phyloP scores from a whole-genome alignment of 176 grass and related monocot species.

The Raddia distichophylla region DNA sequence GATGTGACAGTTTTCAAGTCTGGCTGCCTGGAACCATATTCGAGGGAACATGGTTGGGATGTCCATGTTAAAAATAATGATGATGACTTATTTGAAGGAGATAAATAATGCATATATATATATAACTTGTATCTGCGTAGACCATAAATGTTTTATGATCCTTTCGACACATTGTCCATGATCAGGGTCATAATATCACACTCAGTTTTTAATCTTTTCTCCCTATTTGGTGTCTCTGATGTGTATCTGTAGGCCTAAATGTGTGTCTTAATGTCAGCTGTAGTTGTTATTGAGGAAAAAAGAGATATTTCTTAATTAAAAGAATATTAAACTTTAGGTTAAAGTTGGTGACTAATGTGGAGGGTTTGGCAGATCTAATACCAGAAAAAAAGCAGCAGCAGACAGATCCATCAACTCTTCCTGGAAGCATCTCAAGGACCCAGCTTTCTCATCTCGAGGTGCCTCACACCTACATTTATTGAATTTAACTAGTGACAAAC shows the following conservation, averaged over 20 bases:
- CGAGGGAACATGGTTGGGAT: constrained; percentile 18
- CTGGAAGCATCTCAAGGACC: constrained; percentile 57
- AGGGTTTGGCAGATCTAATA: constrained; percentile 27
- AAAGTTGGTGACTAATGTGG: neutral
- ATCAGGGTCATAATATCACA: constrained; percentile 50
- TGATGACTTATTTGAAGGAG: neutral
- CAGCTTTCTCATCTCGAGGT: constrained; percentile 75
- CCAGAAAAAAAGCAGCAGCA: constrained; percentile 85
- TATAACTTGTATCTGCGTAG: too few species aligned
- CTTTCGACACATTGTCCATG: constrained; percentile 69
- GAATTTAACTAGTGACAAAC: constrained; percentile 30
- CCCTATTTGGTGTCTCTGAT: constrained; percentile 41
- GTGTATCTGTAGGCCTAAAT: constrained; percentile 69
- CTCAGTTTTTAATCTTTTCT: constrained; percentile 79
- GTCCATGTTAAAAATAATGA: constrained; percentile 14
- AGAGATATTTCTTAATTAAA: neutral
- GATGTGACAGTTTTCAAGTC: constrained; percentile 12
- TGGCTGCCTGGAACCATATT: constrained; percentile 27
- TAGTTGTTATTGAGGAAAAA: neutral
- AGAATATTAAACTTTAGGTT: constrained; percentile 23
- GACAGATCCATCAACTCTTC: constrained; percentile 84
- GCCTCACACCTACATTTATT: constrained; percentile 64
- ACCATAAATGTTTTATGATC: too few species aligned
- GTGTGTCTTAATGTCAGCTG: constrained; percentile 29
- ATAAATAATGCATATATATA: constrained; percentile 20